These are phyloP conservation scores for Neopestalotiopsis clavispora DNA, from an alignment of 2,329 filamentous ascomycete species.

Conservation along the genomic window DNA sequence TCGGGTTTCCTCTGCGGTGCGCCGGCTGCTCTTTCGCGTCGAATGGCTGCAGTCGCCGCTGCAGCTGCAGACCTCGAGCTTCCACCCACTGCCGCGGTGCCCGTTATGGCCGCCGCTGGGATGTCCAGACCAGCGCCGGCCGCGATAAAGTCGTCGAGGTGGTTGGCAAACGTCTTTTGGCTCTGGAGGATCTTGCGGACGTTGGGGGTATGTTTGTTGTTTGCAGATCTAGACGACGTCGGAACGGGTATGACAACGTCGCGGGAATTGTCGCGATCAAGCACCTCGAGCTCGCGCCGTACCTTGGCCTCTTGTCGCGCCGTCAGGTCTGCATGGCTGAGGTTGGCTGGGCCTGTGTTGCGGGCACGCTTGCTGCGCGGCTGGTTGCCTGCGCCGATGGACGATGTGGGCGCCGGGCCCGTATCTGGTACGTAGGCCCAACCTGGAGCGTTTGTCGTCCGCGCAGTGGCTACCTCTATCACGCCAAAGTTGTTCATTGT, in stretches of 20 bases:
- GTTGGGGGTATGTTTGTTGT: constrained; percentile 65
- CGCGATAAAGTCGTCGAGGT: constrained; percentile 80
- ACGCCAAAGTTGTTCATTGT: constrained; percentile 75
- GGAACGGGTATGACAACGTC: constrained; percentile 76
- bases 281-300: constrained; percentile 78
- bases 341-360: constrained; percentile 44
- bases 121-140: constrained; percentile 46
- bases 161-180: constrained; percentile 83
- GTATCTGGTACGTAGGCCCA: constrained; percentile 92
- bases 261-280: constrained; percentile 79
- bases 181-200: constrained; percentile 80
- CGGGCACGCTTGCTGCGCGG: constrained; percentile 75
- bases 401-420: constrained; percentile 47
- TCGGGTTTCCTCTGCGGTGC: constrained; percentile 13
- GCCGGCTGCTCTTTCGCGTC: constrained; percentile 9
- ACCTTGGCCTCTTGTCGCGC: constrained; percentile 85
- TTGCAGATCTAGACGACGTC: constrained; percentile 51
- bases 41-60: constrained; percentile 20
- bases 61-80: constrained; percentile 24
- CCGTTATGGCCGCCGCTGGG: constrained; percentile 23
- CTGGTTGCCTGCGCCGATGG: constrained; percentile 18
- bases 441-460: constrained; percentile 75
- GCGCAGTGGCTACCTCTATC: constrained; percentile 77
- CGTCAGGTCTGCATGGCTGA: constrained; percentile 68
- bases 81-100: constrained; percentile 25